These are phyloP conservation scores for Tulasnella sp. DNA, from an alignment of 768 basidiomycete species.

Conservation along the genomic window DNA sequence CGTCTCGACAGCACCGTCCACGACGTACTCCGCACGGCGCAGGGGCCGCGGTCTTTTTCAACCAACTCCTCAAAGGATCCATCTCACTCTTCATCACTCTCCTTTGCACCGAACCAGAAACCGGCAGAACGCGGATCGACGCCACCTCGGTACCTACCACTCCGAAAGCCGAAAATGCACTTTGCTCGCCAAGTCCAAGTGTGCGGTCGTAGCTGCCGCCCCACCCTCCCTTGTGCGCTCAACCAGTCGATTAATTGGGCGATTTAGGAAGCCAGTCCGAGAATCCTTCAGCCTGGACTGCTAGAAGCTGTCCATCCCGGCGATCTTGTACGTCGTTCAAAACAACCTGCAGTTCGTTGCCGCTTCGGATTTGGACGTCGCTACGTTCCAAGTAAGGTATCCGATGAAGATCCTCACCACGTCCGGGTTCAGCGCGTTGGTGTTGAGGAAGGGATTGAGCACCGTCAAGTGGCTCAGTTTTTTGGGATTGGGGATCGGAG, in stretches of 20 bases:
- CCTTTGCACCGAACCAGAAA: slow-evolving; percentile 42
- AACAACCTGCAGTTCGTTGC: slow-evolving; percentile 95
- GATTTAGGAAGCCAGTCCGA: slow-evolving; percentile 49
- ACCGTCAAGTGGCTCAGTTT: slow-evolving; percentile 78
- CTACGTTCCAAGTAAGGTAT: slow-evolving; percentile 94
- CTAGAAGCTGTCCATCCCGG: slow-evolving; percentile 96
- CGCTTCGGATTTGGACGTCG: slow-evolving; percentile 85
- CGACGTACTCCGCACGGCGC: slow-evolving; percentile 85
- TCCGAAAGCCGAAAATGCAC: slow-evolving; percentile 35
- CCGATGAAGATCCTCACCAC: slow-evolving; percentile 98
- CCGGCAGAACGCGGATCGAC: slow-evolving; percentile 9
- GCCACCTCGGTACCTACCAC: slow-evolving; percentile 27
- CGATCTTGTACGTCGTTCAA: slow-evolving; percentile 91
- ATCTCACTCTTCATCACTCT: slow-evolving; percentile 79
- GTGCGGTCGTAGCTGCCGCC: slow-evolving; percentile 9
- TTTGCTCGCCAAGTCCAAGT: slow-evolving; percentile 28
- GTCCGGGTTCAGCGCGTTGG: slow-evolving; percentile 80
- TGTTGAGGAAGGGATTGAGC: slow-evolving; percentile 67
- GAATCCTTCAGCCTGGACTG: slow-evolving; percentile 85
- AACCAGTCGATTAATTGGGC: slow-evolving; percentile 26
- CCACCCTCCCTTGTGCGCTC: background rate
- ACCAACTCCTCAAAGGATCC: slow-evolving; percentile 84
- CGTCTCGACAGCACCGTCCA: slow-evolving; percentile 65
- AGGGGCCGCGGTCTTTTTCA: slow-evolving; percentile 89
- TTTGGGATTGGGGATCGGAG: slow-evolving; percentile 77